Percentiles rank a stretch among this genome's conserved stretches.
Conservation (phyloP, 371 early-diverging fungal species). For the Saksenaea vasiformis region DNA sequence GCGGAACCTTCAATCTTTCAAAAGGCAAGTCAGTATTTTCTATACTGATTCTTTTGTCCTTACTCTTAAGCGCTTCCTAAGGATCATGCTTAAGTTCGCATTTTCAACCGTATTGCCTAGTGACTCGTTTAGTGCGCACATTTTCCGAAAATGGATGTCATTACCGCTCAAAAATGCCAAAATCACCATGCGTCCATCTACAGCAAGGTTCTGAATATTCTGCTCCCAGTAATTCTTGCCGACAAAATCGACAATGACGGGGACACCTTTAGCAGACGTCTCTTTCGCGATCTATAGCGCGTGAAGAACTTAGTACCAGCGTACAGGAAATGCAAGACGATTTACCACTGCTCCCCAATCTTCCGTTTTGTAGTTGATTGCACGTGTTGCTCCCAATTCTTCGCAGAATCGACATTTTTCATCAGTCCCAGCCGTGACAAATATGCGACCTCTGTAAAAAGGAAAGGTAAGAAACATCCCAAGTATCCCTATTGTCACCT, state of each 20-base stretch:
- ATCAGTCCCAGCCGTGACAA: conserved; percentile 69
- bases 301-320: conserved; percentile 1
- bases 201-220: conserved; percentile 64
- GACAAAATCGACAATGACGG: conserved; percentile 72
- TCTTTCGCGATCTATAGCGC: conserved; percentile 43
- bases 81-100: conserved; percentile 51
- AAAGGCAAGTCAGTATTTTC: not conserved
- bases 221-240: conserved; percentile 68
- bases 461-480: not conserved
- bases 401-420: conserved; percentile 71
- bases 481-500: conserved; percentile 23
- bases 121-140: not conserved
- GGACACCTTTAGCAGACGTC: conserved; percentile 68
- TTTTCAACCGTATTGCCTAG: conserved; percentile 48
- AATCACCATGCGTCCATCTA: conserved; percentile 76
- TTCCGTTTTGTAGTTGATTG: conserved; percentile 74
- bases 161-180: conserved; percentile 66
- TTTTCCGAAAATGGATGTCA: not conserved
- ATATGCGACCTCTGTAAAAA: conserved; percentile 42
- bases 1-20: conserved; percentile 69
- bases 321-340: not conserved
- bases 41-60: conserved; percentile 7
- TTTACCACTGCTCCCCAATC: conserved; percentile 60
- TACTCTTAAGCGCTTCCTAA: conserved; percentile 68
- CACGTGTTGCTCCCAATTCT: conserved; percentile 69